phyloP scores from a whole-genome alignment of 2,329 filamentous ascomycete species.

The Didymella exigua region DNA sequence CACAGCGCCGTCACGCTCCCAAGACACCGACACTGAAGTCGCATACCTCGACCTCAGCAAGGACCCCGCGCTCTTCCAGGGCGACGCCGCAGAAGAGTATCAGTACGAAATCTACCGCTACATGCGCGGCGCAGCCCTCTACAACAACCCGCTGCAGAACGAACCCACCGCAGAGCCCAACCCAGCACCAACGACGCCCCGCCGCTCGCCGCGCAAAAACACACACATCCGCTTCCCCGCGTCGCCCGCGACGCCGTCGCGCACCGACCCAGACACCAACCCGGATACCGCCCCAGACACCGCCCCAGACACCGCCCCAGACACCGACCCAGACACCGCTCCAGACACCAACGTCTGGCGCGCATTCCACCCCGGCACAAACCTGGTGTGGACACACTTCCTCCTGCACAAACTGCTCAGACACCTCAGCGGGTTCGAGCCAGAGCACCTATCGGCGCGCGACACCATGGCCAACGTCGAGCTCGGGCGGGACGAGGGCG shows the following conservation, averaged over 20 bases:
- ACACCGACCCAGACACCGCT: conserved; percentile 12
- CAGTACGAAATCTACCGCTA: conserved; percentile 64
- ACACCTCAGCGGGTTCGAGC: conserved; percentile 39
- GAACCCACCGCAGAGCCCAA: conserved; percentile 9
- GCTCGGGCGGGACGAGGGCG: conserved; percentile 7
- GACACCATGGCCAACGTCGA: conserved; percentile 24
- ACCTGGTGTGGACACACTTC: conserved; percentile 68
- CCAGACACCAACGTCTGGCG: conserved; percentile 50
- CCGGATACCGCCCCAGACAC: too few species aligned
- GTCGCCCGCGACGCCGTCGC: too few species aligned
- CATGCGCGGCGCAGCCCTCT: conserved; percentile 55
- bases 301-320: too few species aligned
- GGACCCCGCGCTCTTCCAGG: conserved; percentile 54
- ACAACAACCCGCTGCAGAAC: conserved; percentile 49
- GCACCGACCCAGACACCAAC: too few species aligned
- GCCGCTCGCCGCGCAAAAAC: conserved; percentile 34
- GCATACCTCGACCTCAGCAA: conserved; percentile 55
- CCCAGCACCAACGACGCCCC: conserved; percentile 16
- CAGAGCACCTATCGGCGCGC: conserved; percentile 20
- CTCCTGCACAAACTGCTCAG: conserved; percentile 62
- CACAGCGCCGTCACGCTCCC: conserved; percentile 12
- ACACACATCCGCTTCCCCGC: conserved; percentile 41
- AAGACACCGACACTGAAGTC: conserved; percentile 31
- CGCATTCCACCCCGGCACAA: conserved; percentile 64
- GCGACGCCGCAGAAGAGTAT: conserved; percentile 55